Evolutionary conservation across 371 early-diverging fungal species (phyloP).

Genomic region (Fennellomyces sp.): DNA sequence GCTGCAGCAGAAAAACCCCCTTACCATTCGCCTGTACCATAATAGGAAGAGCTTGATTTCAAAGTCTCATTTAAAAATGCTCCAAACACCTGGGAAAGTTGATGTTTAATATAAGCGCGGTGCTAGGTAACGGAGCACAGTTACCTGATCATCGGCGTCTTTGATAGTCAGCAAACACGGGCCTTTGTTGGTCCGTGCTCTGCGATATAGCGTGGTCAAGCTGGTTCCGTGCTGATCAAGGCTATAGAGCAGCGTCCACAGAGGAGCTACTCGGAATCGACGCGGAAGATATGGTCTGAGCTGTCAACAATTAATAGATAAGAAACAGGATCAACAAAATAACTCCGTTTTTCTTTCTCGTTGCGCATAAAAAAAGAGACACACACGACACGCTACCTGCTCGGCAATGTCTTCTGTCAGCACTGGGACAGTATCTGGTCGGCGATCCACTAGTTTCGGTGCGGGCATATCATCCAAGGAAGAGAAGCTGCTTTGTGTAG

Average conservation of each 20-base stretch:
- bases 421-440: slow-evolving; percentile 47
- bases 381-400: too few species aligned
- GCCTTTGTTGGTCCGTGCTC: slow-evolving; percentile 59
- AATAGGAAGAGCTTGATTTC: slow-evolving; percentile 67
- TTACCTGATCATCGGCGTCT: slow-evolving; percentile 68
- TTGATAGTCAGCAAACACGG: slow-evolving; percentile 76
- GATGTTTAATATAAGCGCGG: too few species aligned
- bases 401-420: slow-evolving; percentile 51
- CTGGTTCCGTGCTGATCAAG: slow-evolving; percentile 93
- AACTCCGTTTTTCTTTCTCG: background rate
- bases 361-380: too few species aligned
- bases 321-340: background rate
- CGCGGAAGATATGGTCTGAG: slow-evolving; percentile 61
- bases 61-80: slow-evolving; percentile 82
- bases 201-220: slow-evolving; percentile 77
- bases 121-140: too few species aligned
- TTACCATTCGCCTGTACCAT: slow-evolving; percentile 92
- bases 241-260: slow-evolving; percentile 85
- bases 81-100: slow-evolving; percentile 77
- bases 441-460: slow-evolving; percentile 40
- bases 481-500: background rate
- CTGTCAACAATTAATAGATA: slow-evolving; percentile 12
- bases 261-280: slow-evolving; percentile 62
- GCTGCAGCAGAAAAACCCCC: background rate
- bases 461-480: slow-evolving; percentile 29